Evolutionary conservation across 2,329 filamentous ascomycete genomes (phyloP), one percentile per base, ranked within the genome.

Genomic region (Xylaria arbuscula): DNA sequence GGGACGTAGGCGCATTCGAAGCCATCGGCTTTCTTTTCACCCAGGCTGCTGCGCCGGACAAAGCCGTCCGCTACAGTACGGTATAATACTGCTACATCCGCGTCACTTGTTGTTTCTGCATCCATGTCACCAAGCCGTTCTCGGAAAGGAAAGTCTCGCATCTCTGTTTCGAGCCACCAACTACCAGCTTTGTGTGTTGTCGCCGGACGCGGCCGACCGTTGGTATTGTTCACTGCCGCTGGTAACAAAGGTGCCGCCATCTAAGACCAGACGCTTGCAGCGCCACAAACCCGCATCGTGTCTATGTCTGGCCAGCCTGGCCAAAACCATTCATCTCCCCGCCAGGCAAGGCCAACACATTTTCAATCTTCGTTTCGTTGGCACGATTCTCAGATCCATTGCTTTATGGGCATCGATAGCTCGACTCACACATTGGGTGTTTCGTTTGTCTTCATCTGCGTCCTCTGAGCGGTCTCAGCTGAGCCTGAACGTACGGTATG

Each of bases 141-240:
- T 74, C 73, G 74, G 72, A 76, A 74, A 72, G 72, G 75, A 75
- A 74, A 67, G 59, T 67, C 65, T 70, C 61, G 34, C 69, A 64
- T 58, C 55, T 68, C 64, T 66, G 15, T 67, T 69, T 61, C 51
- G 69, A 73, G 68, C 67, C 69, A 68, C 70, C 69, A 68, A 63
- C 55, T 51, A 15, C 64, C 59, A 69, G 51, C 70, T 75, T 76
- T 76, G 73, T 75, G 68, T 71, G 55, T 50, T 62, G 38, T 70
- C 64, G 66, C 74, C 72, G 75, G 65, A 75, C 74, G 64, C 75
- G 74, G 74, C 70, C 55, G 48, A 47, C 57, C 55, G 40, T 50
- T 50, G 34, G 36, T 51, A 40, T 32, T 47, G 24, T 62, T 19
- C 50, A 40, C 15, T 57, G 51, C 57, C 11, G 59, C n/a, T 42